Base-by-base conservation (phyloP, 257 asterid genomes). In the Gentiana straminea region DNA sequence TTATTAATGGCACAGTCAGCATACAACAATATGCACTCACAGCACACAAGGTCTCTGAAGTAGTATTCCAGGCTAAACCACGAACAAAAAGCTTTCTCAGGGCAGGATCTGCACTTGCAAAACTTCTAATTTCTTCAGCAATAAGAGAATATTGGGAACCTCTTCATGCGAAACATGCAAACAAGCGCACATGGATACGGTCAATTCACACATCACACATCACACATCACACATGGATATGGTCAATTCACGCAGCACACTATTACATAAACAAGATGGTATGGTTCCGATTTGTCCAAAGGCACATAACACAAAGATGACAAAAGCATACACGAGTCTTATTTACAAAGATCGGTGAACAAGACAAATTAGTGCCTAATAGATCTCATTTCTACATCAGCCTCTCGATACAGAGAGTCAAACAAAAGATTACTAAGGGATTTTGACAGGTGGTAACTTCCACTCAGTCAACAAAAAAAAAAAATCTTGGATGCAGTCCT, bases 71-170 rank as follows among this genome's bases (percentile, higher is more conserved):
- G n/a, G 91, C 91, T 85, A 89, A 89, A 81, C 95, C 97, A 73
- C 91, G 97, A 63, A 89, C 95, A 81, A 89, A 85, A 81, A 89
- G 95, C 95, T 85, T 85, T 85, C 94, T 86, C 67, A 85, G 89
- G 74, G 94, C 97, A 41, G 97, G 97, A 83, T 89, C 97, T 75
- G 95, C 86, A 65, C 91, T 85, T 55, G 97, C 97, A 81, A 89
- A 81, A 88, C 83, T 79, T 82, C 70, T 88, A 80, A 88, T 88
- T 79, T 83, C 95, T 71, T 88, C 95, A 62, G 97, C 94, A 79
- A 88, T 82, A 80, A 88, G 81, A 77, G 91, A 84, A 75, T 82
- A 80, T 74, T 82, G 83, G 69, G 78, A 82, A 64, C 94, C 95
- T 71, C 97, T 88, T 84, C 88, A 82, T 76, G 84, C 86, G 80